These are phyloP conservation scores for Aureobasidium uvarum DNA, from an alignment of 2,329 filamentous ascomycete genomes.

Conservation along the genomic window DNA sequence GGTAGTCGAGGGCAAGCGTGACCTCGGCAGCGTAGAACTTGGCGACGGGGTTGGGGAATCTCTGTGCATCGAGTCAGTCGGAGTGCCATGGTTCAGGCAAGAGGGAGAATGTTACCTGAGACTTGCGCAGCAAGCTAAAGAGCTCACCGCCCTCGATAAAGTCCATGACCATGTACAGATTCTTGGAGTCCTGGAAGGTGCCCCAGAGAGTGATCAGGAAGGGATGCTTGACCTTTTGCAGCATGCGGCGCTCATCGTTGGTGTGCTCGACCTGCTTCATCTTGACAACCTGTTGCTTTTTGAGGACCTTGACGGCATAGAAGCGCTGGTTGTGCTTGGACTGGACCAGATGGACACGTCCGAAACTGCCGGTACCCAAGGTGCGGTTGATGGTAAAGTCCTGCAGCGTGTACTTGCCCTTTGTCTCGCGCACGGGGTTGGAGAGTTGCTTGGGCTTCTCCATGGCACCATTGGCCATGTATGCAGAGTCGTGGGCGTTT, in stretches of 20 bases:
- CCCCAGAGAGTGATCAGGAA: slow-evolving; percentile 98
- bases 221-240: slow-evolving; percentile 94
- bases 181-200: slow-evolving; percentile 92
- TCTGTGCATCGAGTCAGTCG: slow-evolving; percentile 53
- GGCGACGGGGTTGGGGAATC: slow-evolving; percentile 96
- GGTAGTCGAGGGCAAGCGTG: slow-evolving; percentile 89
- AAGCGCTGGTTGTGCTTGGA: slow-evolving; percentile 97
- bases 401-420: slow-evolving; percentile 91
- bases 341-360: slow-evolving; percentile 92
- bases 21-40: slow-evolving; percentile 99
- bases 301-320: slow-evolving; percentile 97
- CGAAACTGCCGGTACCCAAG: slow-evolving; percentile 94
- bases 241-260: slow-evolving; percentile 94
- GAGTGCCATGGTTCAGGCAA: slow-evolving; percentile 22
- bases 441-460: slow-evolving; percentile 38
- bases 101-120: slow-evolving; percentile 61
- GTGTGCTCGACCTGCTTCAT: slow-evolving; percentile 99
- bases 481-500: slow-evolving; percentile 36
- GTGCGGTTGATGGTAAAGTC: slow-evolving; percentile 92
- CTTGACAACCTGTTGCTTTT: slow-evolving; percentile 97
- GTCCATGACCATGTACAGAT: slow-evolving; percentile 99
- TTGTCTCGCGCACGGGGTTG: slow-evolving; percentile 66
- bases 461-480: slow-evolving; percentile 40
- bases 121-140: slow-evolving; percentile 92
- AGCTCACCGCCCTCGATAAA: slow-evolving; percentile 98